Conservation (phyloP, 495 filamentous ascomycete species). For the Collariella sp. region DNA sequence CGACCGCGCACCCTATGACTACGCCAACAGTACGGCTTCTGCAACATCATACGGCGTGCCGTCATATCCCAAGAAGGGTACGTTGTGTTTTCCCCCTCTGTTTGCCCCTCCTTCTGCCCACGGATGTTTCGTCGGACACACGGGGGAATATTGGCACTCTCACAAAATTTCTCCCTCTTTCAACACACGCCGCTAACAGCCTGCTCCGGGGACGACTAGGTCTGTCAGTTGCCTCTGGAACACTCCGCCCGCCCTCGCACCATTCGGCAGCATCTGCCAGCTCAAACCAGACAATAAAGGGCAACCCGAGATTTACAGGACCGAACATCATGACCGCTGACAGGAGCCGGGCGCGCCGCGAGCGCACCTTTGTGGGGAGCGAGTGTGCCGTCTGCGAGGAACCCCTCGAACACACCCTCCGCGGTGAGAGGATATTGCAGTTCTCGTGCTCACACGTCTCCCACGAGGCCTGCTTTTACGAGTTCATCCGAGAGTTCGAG, state of each 20-base stretch:
- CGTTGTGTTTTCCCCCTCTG: conserved; percentile 10
- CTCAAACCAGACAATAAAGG: conserved; percentile 34
- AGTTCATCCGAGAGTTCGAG: conserved; percentile 93
- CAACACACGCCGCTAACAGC: conserved; percentile 16
- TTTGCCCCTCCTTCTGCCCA: not conserved
- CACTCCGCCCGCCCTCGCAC: conserved; percentile 37
- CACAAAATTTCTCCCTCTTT: not conserved
- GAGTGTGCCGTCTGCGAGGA: conserved; percentile 97
- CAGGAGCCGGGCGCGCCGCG: conserved; percentile 69
- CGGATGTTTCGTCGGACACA: not conserved
- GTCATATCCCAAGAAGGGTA: conserved; percentile 41
- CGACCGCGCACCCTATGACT: conserved; percentile 20
- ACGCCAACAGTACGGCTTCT: conserved; percentile 20
- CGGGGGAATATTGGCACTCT: not conserved
- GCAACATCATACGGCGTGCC: conserved; percentile 22
- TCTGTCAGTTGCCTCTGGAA: conserved; percentile 31
- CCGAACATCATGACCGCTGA: conserved; percentile 64
- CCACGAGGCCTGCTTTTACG: conserved; percentile 98
- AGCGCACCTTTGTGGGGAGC: conserved; percentile 89
- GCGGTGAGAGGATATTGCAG: conserved; percentile 89
- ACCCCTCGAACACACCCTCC: conserved; percentile 90
- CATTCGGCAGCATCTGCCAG: conserved; percentile 35
- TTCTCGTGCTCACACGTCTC: conserved; percentile 94
- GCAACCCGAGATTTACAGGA: conserved; percentile 23
- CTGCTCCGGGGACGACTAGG: conserved; percentile 18